Evolutionary conservation across 2,329 filamentous ascomycete species (phyloP).

Genomic region (Botrytis elliptica): DNA sequence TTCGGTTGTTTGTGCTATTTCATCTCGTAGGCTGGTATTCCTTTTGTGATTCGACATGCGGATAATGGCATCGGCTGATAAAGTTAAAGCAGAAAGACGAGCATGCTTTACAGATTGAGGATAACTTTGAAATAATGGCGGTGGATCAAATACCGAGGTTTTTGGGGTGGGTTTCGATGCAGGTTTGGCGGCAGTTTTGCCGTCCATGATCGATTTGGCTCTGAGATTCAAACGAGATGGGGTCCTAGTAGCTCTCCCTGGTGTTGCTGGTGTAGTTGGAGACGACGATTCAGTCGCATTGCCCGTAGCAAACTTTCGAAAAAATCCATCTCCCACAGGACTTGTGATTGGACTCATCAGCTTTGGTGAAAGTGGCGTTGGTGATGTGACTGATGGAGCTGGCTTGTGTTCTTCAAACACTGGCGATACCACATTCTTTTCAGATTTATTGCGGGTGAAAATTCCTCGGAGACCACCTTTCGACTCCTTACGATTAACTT

Average conservation of each 20-base stretch:
- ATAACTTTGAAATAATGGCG: slow-evolving; percentile 83
- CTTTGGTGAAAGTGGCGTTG: slow-evolving; percentile 20
- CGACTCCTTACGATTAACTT: slow-evolving; percentile 32
- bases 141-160: slow-evolving; percentile 57
- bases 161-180: slow-evolving; percentile 27
- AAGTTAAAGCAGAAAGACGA: slow-evolving; percentile 63
- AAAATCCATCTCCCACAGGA: slow-evolving; percentile 24
- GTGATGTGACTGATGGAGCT: slow-evolving; percentile 2
- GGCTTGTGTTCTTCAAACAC: slow-evolving; percentile 27
- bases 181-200: slow-evolving; percentile 27
- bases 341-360: slow-evolving; percentile 27
- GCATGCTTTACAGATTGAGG: slow-evolving; percentile 78
- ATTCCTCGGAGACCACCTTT: slow-evolving; percentile 37
- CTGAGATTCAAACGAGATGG: slow-evolving; percentile 33
- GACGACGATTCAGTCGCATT: slow-evolving; percentile 22
- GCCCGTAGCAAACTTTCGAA: slow-evolving; percentile 21
- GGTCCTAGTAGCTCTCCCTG: slow-evolving; percentile 23
- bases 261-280: slow-evolving; percentile 26
- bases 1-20: slow-evolving; percentile 37
- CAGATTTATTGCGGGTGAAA: slow-evolving; percentile 35
- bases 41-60: slow-evolving; percentile 55
- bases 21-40: slow-evolving; percentile 46
- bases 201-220: slow-evolving; percentile 29
- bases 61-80: slow-evolving; percentile 68
- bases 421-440: slow-evolving; percentile 28